Evolutionary conservation across 106 monocot genomes (phyloP), one percentile per base, ranked within the genome.

Genomic region (Triglochin maritima): DNA sequence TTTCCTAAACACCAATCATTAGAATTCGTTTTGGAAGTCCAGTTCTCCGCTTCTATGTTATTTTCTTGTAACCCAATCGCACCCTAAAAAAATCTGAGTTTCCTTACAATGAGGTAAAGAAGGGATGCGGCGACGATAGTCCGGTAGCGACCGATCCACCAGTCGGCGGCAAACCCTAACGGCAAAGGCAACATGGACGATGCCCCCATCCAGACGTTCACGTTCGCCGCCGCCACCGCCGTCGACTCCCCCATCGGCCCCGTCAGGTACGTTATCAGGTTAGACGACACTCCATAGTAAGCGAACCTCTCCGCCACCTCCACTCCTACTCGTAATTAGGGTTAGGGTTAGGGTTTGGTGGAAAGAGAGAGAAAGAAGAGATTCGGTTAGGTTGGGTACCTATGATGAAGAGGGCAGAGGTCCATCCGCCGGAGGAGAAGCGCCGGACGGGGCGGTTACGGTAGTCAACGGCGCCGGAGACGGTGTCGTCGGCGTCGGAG

Each of bases 231-330:
- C 1, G 85, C 83, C 0, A 81, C 46, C 6, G 86, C 83, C 3
- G 80, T 86, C 3, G 80, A 62, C 68, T 81, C 65, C 4, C 72
- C 50, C 43, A 86, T 74, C 15, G 71, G 79, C 2, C 74, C 81
- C 7, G 86, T 83, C 7, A 89, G 72, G 78, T 86, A 89, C 15
- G 51, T 77, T 49, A 86, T 89, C 17, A 89, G 72, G 67, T 86
- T 89, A 46, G 70, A 56, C 16, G 81, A 74, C 9, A 89, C 60
- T 4, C 89, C 89, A 63, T 77, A 83, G 76, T 72, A 86, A 2
- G 83, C 81, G 48, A 78, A 71, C 29, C 90, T 77, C 74, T 81
- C 79, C 44, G 78, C 71, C 4, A 80, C 12, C 73, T 84, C 86
- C 49, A 82, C 75, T 10, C 74, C 90, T 90, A 60, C 60, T 29